A percentile compares a stretch with the other conserved stretches of the same genome.
phyloP scores from a whole-genome alignment of 352 stramenopile genomes.

The Globisporangium radiosum region DNA sequence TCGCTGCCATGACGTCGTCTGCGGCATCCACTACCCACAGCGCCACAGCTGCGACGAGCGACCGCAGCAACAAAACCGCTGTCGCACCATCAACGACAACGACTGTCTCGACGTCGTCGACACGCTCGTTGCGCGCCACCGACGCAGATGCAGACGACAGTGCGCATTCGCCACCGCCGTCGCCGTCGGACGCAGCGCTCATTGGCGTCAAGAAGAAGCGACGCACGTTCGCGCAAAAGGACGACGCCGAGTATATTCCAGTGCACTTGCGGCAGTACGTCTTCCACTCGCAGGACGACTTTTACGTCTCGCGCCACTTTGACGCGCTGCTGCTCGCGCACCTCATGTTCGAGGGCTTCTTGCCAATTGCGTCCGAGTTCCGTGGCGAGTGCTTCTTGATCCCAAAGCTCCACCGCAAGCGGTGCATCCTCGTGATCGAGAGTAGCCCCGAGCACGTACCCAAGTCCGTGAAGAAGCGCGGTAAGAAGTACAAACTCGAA shows the following conservation, averaged over 20 bases:
- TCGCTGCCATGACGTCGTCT: slow-evolving; percentile 3
- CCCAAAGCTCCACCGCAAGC: slow-evolving; percentile 87
- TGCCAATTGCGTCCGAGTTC: slow-evolving; percentile 90
- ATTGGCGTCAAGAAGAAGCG: slow-evolving; percentile 1
- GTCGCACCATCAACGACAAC: background rate
- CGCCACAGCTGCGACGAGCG: background rate
- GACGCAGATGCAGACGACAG: background rate
- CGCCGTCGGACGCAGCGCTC: slow-evolving; percentile 6
- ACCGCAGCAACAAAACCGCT: slow-evolving; percentile 1
- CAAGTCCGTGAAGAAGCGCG: slow-evolving; percentile 87
- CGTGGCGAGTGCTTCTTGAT: slow-evolving; percentile 62
- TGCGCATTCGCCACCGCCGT: slow-evolving; percentile 3
- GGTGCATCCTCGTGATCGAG: slow-evolving; percentile 78
- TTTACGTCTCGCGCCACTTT: slow-evolving; percentile 89
- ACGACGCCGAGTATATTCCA: slow-evolving; percentile 82
- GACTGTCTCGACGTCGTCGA: background rate
- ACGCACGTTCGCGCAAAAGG: slow-evolving; percentile 7
- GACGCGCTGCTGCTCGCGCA: slow-evolving; percentile 84
- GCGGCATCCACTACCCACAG: background rate
- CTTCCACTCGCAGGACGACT: slow-evolving; percentile 90
- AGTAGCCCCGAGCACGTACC: slow-evolving; percentile 64
- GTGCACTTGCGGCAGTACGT: slow-evolving; percentile 79
- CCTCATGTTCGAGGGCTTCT: slow-evolving; percentile 92
- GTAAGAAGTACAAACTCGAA: slow-evolving; percentile 81
- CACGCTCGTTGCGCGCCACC: too few relatives aligned